A percentile compares a stretch with the other conserved stretches of the same genome.
Conservation (phyloP, 164 flowering plant genomes). For the Umbellularia californica region DNA sequence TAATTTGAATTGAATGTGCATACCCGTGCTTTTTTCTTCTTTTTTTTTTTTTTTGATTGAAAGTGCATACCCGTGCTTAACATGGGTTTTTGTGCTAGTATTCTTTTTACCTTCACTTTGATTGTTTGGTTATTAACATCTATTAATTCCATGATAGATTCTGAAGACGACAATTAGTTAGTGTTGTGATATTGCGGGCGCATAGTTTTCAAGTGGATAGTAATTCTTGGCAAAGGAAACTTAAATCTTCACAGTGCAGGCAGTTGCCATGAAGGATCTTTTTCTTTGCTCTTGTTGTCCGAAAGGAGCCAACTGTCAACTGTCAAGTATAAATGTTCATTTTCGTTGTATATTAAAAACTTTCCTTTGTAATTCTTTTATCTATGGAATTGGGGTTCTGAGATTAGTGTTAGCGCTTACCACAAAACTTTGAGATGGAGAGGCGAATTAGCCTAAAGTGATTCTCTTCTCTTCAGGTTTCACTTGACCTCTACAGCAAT, state of each 20-base stretch:
- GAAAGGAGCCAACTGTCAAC: constrained; percentile 14
- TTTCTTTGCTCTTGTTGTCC: constrained; percentile 5
- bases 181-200: constrained; percentile 2
- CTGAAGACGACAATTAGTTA: constrained; percentile 54
- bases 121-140: background rate
- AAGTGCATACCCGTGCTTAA: too few relatives aligned
- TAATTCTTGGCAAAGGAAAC: background rate
- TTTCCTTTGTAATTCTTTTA: constrained; percentile 25
- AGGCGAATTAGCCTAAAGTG: background rate
- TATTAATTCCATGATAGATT: constrained; percentile 37
- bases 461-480: background rate
- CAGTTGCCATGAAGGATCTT: constrained; percentile 8
- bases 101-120: too few relatives aligned
- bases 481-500: background rate
- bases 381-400: background rate
- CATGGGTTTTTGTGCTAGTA: too few relatives aligned
- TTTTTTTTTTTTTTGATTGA: too few relatives aligned
- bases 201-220: constrained; percentile 1
- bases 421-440: background rate
- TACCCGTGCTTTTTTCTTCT: too few relatives aligned
- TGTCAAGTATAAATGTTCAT: constrained; percentile 13
- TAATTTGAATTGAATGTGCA: too few relatives aligned
- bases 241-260: background rate
- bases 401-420: background rate
- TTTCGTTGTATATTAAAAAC: constrained; percentile 26